phyloP scores from a whole-genome alignment of 495 filamentous ascomycete genomes.

The Terfezia boudieri region DNA sequence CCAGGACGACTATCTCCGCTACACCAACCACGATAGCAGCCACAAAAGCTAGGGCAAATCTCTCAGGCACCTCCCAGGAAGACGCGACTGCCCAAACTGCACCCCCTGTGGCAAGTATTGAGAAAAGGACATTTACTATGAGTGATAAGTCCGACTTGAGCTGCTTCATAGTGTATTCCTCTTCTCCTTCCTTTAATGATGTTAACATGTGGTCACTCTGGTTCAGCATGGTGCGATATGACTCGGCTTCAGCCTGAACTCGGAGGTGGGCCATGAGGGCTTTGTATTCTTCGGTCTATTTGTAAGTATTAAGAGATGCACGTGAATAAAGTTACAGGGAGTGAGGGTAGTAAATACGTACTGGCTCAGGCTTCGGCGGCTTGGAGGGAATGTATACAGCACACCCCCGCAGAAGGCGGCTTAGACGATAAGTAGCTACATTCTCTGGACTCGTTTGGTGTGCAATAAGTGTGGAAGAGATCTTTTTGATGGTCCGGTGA shows the following conservation, averaged over 20 bases:
- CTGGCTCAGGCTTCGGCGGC: conserved; percentile 54
- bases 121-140: conserved; percentile 52
- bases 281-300: conserved; percentile 65
- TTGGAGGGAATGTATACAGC: conserved; percentile 55
- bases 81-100: conserved; percentile 52
- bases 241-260: conserved; percentile 49
- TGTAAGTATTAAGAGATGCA: conserved; percentile 5
- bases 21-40: conserved; percentile 51
- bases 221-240: conserved; percentile 55
- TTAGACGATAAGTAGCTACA: no score
- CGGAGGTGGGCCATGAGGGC: conserved; percentile 71
- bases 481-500: no score
- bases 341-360: conserved; percentile 21
- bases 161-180: conserved; percentile 35
- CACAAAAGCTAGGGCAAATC: conserved; percentile 46
- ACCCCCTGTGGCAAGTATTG: conserved; percentile 43
- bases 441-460: no score
- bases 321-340: no score
- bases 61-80: conserved; percentile 44
- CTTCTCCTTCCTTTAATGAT: conserved; percentile 23
- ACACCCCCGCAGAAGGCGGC: conserved; percentile 40
- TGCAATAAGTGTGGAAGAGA: no score
- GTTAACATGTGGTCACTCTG: conserved; percentile 25
- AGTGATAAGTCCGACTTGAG: conserved; percentile 54
- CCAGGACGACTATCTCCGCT: conserved; percentile 74